A percentile compares a stretch with the other conserved stretches of the same genome.
Evolutionary conservation across 176 grass and related monocot genomes (phyloP).

Genomic region (Neostapfia colusana): DNA sequence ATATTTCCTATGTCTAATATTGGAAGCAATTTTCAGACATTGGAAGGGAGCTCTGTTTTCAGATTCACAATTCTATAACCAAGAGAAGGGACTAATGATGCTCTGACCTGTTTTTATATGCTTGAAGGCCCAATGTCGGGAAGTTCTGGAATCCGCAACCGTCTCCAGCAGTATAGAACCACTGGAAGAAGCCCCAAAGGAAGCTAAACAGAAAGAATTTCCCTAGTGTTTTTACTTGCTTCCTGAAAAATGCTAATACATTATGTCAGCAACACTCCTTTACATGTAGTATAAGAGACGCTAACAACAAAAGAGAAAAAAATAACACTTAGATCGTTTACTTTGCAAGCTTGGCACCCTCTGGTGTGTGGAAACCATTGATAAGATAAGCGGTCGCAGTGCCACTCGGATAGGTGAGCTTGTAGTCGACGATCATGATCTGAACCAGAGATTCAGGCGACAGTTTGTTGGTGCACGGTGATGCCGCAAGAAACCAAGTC

Average conservation of each 20-base stretch:
- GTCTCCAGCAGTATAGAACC: slow-evolving; percentile 83
- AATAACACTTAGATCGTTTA: slow-evolving; percentile 33
- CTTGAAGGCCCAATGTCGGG: slow-evolving; percentile 65
- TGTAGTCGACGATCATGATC: slow-evolving; percentile 93
- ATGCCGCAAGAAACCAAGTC: neutral
- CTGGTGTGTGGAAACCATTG: slow-evolving; percentile 82
- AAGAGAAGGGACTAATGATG: neutral
- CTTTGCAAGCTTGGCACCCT: slow-evolving; percentile 60
- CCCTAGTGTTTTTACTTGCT: slow-evolving; percentile 58
- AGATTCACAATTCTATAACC: neutral
- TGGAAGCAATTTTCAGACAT: neutral
- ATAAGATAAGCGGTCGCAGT: slow-evolving; percentile 86
- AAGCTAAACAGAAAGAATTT: slow-evolving; percentile 69
- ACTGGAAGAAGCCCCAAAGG: slow-evolving; percentile 87
- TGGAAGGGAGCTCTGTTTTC: neutral
- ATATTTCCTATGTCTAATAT: neutral
- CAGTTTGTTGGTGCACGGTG: neutral
- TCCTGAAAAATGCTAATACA: slow-evolving; percentile 43
- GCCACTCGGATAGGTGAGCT: slow-evolving; percentile 80
- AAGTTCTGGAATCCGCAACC: slow-evolving; percentile 60
- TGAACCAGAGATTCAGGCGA: slow-evolving; percentile 23
- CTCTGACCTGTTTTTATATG: slow-evolving; percentile 62
- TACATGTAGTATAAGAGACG: neutral
- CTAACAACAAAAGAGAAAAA: neutral
- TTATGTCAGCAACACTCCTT: slow-evolving; percentile 2